Conservation (phyloP, 352 stramenopile genomes). For the Blastocystis hominis region DNA sequence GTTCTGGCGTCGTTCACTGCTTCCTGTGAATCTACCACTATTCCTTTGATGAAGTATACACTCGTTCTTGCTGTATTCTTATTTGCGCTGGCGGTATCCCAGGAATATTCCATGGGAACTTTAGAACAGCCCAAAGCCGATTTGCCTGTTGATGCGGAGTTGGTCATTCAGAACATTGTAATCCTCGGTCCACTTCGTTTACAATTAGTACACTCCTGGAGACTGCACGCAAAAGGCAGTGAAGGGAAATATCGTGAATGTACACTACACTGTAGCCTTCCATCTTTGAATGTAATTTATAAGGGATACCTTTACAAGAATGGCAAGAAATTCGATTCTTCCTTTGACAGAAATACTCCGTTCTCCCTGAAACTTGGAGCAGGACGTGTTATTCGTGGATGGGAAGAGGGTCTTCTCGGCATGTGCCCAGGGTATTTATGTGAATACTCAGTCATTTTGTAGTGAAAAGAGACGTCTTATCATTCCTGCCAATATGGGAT, state of each 20-base stretch:
- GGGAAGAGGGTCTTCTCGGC: constrained; percentile 57
- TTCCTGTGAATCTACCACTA: background rate
- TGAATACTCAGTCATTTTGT: background rate
- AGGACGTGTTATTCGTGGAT: constrained; percentile 61
- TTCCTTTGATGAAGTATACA: background rate
- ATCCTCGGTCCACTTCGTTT: background rate
- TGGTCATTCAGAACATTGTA: constrained; percentile 47
- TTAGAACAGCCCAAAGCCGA: background rate
- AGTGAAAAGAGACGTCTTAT: constrained; percentile 62
- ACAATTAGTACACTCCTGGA: constrained; percentile 6
- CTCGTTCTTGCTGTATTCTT: background rate
- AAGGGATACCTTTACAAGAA: constrained; percentile 61
- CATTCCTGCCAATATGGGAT: constrained; percentile 61
- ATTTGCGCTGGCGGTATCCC: background rate
- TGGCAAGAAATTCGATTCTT: constrained; percentile 64
- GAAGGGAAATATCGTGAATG: constrained; percentile 20
- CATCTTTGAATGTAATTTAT: background rate
- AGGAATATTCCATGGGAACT: constrained; percentile 50
- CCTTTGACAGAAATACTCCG: constrained; percentile 61
- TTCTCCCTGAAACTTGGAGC: constrained; percentile 64
- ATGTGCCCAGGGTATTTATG: constrained; percentile 58
- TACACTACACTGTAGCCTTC: constrained; percentile 20
- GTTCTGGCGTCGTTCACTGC: background rate
- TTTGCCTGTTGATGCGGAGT: constrained; percentile 11
- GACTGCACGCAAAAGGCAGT: constrained; percentile 42